Evolutionary conservation across 2,329 filamentous ascomycete species (phyloP).

Genomic region (Chlorencoelia australis): DNA sequence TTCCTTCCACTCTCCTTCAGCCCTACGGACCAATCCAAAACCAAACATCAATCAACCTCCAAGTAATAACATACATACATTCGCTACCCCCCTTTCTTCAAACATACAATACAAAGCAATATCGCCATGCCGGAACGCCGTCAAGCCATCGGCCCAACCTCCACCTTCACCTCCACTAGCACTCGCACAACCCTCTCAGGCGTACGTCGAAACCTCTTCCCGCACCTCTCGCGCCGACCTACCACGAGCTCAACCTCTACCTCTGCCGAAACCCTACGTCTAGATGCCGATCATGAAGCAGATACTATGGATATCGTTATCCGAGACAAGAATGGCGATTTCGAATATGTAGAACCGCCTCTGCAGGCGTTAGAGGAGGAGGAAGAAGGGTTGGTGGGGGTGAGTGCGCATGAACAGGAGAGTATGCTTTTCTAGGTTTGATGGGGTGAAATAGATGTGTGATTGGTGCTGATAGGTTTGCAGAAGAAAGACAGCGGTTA

Average conservation of each 20-base stretch:
- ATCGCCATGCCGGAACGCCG: constrained; percentile 24
- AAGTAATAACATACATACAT: too few relatives aligned
- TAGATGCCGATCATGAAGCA: constrained; percentile 36
- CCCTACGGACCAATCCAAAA: too few relatives aligned
- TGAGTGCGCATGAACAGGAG: constrained; percentile 47
- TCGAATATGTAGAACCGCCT: constrained; percentile 49
- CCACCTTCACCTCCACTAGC: constrained; percentile 9
- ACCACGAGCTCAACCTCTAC: constrained; percentile 33
- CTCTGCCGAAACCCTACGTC: constrained; percentile 37
- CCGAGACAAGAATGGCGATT: constrained; percentile 51
- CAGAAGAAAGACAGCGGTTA: constrained; percentile 50
- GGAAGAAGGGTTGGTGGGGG: constrained; percentile 34
- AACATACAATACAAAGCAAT: too few relatives aligned
- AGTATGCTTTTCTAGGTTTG: constrained; percentile 28
- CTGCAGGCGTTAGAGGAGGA: constrained; percentile 37
- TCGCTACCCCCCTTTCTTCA: too few relatives aligned
- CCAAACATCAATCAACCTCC: background rate
- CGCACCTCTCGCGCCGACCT: constrained; percentile 46
- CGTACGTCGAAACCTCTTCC: constrained; percentile 47
- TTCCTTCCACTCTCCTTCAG: too few relatives aligned
- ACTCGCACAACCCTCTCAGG: constrained; percentile 11
- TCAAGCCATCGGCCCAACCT: too few relatives aligned
- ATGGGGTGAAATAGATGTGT: constrained; percentile 23
- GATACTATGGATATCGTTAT: constrained; percentile 48
- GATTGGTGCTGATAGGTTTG: constrained; percentile 10